A percentile compares a stretch with the other conserved stretches of the same genome.
Conservation (phyloP, 106 monocot species). For the Posidonia australis region DNA sequence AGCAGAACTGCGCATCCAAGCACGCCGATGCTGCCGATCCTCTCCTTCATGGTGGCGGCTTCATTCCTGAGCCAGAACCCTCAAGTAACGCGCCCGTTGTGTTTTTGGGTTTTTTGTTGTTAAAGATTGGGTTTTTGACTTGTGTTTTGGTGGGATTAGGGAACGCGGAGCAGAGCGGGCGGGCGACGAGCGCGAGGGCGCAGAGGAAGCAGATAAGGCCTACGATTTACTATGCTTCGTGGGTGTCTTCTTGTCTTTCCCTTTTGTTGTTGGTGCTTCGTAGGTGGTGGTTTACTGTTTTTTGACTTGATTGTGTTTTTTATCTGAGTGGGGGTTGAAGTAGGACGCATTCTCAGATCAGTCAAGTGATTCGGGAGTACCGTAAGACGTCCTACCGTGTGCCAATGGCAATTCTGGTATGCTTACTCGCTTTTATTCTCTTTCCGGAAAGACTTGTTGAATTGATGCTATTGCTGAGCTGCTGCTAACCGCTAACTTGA, state of each 20-base stretch:
- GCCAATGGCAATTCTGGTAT: conserved; percentile 90
- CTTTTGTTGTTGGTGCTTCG: background rate
- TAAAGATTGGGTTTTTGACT: background rate
- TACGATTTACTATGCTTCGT: conserved; percentile 90
- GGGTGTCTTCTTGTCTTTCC: conserved; percentile 13
- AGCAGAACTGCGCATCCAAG: conserved; percentile 17
- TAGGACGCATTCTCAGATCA: conserved; percentile 97
- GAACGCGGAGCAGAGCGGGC: background rate
- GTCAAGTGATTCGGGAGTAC: conserved; percentile 80
- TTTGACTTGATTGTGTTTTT: conserved; percentile 2
- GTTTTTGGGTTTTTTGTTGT: background rate
- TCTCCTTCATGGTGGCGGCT: conserved; percentile 72
- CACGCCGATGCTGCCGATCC: conserved; percentile 30
- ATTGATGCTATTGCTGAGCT: too few species aligned
- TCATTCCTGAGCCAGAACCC: conserved; percentile 47
- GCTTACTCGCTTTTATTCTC: background rate
- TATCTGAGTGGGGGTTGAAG: conserved; percentile 20
- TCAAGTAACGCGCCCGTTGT: conserved; percentile 8
- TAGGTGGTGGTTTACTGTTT: background rate
- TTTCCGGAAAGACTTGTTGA: background rate
- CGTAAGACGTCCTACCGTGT: conserved; percentile 87
- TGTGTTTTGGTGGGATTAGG: background rate
- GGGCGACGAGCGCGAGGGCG: conserved; percentile 14
- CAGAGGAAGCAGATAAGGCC: conserved; percentile 40
- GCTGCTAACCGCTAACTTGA: too few species aligned